Percentiles rank a stretch among this genome's conserved stretches.
Evolutionary conservation across 163 green algal species (phyloP).

Genomic region (Trebouxiophyceae sp.): DNA sequence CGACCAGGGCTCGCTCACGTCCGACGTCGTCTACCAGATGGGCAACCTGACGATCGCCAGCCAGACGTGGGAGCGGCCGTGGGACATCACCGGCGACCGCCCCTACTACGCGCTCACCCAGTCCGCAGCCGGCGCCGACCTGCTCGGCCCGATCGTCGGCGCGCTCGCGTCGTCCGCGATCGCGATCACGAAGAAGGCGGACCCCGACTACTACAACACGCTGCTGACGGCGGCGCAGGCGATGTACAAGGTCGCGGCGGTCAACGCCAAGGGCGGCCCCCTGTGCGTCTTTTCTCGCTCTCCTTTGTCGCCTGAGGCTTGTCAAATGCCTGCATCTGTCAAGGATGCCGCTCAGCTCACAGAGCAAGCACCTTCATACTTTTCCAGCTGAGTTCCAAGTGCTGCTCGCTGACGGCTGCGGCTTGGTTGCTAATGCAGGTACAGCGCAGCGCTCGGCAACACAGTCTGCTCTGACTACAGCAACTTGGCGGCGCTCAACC

Average conservation of each 20-base stretch:
- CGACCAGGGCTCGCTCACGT: not conserved
- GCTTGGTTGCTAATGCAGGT: not conserved
- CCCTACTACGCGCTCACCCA: constrained; percentile 7
- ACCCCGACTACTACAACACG: constrained; percentile 21
- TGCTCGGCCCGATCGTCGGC: constrained; percentile 14
- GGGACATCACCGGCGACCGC: constrained; percentile 27
- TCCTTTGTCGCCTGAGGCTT: no score
- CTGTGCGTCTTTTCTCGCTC: not conserved
- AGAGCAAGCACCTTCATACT: no score
- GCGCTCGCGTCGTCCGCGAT: constrained; percentile 13
- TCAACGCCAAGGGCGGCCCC: not conserved
- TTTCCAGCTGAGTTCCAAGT: no score
- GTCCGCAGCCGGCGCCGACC: constrained; percentile 19
- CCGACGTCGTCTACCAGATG: constrained; percentile 31
- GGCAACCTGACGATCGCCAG: constrained; percentile 38
- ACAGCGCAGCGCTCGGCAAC: not conserved
- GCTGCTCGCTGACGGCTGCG: not conserved
- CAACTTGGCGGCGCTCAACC: not conserved
- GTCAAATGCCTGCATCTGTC: no score
- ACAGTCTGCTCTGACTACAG: not conserved
- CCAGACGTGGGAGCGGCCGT: constrained; percentile 39
- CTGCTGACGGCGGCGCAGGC: constrained; percentile 9
- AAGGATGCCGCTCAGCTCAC: no score
- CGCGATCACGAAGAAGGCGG: constrained; percentile 8
- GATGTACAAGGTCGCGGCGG: constrained; percentile 4